phyloP scores from a whole-genome alignment of 75 land plant genomes.

The Pinus taeda region DNA sequence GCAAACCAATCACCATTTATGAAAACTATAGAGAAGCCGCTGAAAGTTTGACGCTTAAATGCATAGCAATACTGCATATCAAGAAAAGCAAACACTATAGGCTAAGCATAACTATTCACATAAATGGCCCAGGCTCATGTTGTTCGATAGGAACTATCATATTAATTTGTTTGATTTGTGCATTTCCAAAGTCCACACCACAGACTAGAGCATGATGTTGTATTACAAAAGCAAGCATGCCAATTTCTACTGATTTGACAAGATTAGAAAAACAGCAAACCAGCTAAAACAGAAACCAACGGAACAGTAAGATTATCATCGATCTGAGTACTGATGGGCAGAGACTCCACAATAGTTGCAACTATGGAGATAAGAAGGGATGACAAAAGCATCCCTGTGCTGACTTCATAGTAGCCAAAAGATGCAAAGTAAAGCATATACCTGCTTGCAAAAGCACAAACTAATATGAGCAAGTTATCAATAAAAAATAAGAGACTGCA shows the following conservation, averaged over 20 bases:
- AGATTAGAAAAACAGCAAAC: slow-evolving; percentile 50
- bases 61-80: no score
- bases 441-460: slow-evolving; percentile 40
- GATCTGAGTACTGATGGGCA: slow-evolving; percentile 77
- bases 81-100: no score
- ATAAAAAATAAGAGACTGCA: not conserved
- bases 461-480: not conserved
- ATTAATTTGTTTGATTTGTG: not conserved
- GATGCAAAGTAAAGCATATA: slow-evolving; percentile 65
- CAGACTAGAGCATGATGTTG: not conserved
- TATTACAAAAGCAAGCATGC: not conserved
- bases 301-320: slow-evolving; percentile 98
- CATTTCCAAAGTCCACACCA: no score
- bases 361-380: slow-evolving; percentile 58
- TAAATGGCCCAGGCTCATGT: no score
- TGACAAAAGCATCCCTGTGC: slow-evolving; percentile 37
- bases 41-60: no score
- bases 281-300: slow-evolving; percentile 59
- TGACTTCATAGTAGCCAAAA: slow-evolving; percentile 60
- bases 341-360: slow-evolving; percentile 76
- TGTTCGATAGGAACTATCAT: no score
- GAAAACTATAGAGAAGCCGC: not conserved
- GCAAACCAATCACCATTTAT: no score
- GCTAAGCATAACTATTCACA: no score
- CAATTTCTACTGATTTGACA: not conserved